Evolutionary conservation across 805 yeast genomes (phyloP), one percentile per base, ranked within the genome.

Genomic region (Metschnikowia corniflorae): DNA sequence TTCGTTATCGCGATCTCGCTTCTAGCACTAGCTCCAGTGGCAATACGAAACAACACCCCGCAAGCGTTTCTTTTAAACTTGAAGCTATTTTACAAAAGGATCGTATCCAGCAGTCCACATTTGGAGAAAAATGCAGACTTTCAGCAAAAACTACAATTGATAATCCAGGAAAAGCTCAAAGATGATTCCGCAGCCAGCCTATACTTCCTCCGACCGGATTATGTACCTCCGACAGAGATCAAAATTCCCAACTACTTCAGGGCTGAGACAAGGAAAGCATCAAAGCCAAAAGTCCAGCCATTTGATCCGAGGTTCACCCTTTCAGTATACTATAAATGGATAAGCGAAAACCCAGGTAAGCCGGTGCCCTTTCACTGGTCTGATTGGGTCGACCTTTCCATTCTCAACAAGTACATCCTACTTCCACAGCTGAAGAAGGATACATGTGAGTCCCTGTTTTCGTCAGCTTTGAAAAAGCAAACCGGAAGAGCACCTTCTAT

Each of bases 301-400:
- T 44, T 39, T 26, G 58, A 53, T 32, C 57, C 58, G 7, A 41
- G 58, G 17, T 39, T 50, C 37, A 53, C 58, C 7, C 23, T 52
- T 5, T 26, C 52, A 7, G 49, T 51, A n/a, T 53, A 52, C 34
- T 31, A 31, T 16, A 19, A 27, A 19, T 46, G 47, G 43, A 32
- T 47, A 13, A 22, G 21, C 7, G 20, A 29, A 14, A 26, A 40
- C 27, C 39, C 42, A 5, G 40, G 25, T 17, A 22, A 35, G 16
- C 28, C 43, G 4, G 40, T 47, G 25, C 51, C 51, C 5, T 49
- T 49, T 29, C 53, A 49, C 42, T 49, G 53, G 53, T 41, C 45
- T 16, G 53, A 49, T 32, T 49, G 53, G 53, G 35, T 40, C 7
- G 45, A 49, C 33, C 17, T 47, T 28, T 29, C 35, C 7, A 23